A percentile compares a stretch with the other conserved stretches of the same genome.
These are phyloP conservation scores for Neophaeococcomyces aloes DNA, from an alignment of 2,329 filamentous ascomycete genomes.

Conservation along the genomic window DNA sequence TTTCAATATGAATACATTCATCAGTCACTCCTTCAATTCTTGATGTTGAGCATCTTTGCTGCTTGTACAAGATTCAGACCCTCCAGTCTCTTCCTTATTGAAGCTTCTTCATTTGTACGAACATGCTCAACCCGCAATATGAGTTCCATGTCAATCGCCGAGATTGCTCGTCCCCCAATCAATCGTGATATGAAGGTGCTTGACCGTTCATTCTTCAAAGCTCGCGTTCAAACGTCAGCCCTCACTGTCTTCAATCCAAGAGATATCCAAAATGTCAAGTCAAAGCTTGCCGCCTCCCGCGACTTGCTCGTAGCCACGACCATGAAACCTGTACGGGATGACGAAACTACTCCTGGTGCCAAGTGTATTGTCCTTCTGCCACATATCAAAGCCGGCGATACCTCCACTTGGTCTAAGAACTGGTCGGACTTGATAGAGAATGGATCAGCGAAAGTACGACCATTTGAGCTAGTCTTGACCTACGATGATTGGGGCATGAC, in stretches of 20 bases:
- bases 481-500: conserved; percentile 83
- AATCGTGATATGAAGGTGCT: conserved; percentile 69
- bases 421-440: conserved; percentile 58
- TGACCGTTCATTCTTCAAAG: conserved; percentile 73
- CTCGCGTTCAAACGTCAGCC: conserved; percentile 63
- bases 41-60: not conserved
- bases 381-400: conserved; percentile 35
- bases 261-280: conserved; percentile 62
- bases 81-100: not conserved
- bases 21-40: no score
- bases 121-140: conserved; percentile 12
- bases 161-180: conserved; percentile 67
- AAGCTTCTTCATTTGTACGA: not conserved
- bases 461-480: conserved; percentile 63
- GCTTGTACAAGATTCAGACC: not conserved
- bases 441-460: conserved; percentile 59
- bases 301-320: conserved; percentile 58
- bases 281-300: conserved; percentile 51
- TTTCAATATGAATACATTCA: no score
- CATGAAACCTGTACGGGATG: conserved; percentile 49
- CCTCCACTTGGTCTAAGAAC: conserved; percentile 64
- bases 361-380: conserved; percentile 33
- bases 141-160: conserved; percentile 22
- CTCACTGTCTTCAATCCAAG: conserved; percentile 66
- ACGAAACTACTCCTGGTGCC: conserved; percentile 30